A percentile compares a stretch with the other conserved stretches of the same genome.
These are phyloP conservation scores for Metschnikowia chrysomelidarum DNA, from an alignment of 805 yeast species.

Conservation along the genomic window DNA sequence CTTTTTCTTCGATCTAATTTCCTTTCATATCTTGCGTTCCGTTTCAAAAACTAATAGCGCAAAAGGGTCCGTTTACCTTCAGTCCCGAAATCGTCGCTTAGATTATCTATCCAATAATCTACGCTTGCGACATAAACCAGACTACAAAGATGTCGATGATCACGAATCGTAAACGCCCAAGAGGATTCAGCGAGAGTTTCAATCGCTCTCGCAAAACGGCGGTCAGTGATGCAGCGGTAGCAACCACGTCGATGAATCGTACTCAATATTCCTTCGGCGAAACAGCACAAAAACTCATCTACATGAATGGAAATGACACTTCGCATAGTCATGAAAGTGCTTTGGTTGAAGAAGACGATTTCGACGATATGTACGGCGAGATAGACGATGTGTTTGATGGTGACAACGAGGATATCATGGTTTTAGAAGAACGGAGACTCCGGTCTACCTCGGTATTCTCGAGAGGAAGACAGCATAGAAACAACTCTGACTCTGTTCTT, in stretches of 20 bases:
- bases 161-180: constrained; percentile 43
- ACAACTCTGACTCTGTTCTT: constrained; percentile 37
- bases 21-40: too few species aligned
- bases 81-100: too few species aligned
- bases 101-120: too few species aligned
- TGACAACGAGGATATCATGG: constrained; percentile 34
- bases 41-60: too few species aligned
- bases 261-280: constrained; percentile 1
- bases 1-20: neutral
- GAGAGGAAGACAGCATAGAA: constrained; percentile 21
- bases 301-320: neutral
- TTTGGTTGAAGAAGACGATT: constrained; percentile 19
- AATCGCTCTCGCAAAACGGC: constrained; percentile 20
- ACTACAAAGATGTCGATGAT: constrained; percentile 31
- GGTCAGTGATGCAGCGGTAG: constrained; percentile 9
- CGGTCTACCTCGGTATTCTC: constrained; percentile 12
- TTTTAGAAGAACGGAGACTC: constrained; percentile 34
- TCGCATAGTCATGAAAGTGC: constrained; percentile 19
- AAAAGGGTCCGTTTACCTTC: too few species aligned
- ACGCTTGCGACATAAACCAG: too few species aligned
- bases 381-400: constrained; percentile 21
- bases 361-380: constrained; percentile 20
- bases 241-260: neutral
- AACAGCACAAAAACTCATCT: constrained; percentile 1
- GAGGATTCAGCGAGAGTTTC: constrained; percentile 44